Evolutionary conservation across 768 basidiomycete species (phyloP).

Genomic region (Leccinum subgranulosum): DNA sequence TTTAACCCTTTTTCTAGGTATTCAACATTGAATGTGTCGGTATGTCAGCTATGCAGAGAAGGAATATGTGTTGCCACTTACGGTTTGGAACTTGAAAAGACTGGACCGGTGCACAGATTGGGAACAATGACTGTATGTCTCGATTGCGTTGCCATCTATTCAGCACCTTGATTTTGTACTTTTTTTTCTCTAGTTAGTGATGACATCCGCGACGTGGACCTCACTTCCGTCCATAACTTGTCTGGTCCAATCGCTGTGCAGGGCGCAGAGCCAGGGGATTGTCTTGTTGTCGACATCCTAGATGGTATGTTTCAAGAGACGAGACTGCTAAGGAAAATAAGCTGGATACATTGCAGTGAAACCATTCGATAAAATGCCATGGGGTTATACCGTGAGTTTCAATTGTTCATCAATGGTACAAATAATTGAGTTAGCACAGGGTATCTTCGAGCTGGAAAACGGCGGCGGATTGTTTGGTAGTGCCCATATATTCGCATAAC

Average conservation of each 20-base stretch:
- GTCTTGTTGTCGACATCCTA: slow-evolving; percentile 76
- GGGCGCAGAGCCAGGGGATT: slow-evolving; percentile 76
- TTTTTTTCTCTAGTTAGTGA: slow-evolving; percentile 47
- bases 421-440: slow-evolving; percentile 35
- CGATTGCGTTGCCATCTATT: neutral
- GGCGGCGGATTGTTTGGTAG: slow-evolving; percentile 70
- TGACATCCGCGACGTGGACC: slow-evolving; percentile 63
- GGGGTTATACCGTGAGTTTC: slow-evolving; percentile 66
- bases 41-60: slow-evolving; percentile 24
- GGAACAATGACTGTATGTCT: slow-evolving; percentile 64
- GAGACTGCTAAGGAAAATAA: neutral
- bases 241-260: slow-evolving; percentile 74
- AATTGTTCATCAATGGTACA: neutral
- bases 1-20: slow-evolving; percentile 35
- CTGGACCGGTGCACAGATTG: slow-evolving; percentile 79
- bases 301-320: slow-evolving; percentile 43
- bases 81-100: slow-evolving; percentile 36
- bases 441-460: slow-evolving; percentile 72
- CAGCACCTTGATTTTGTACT: neutral
- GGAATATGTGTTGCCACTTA: neutral
- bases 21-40: slow-evolving; percentile 73
- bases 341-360: slow-evolving; percentile 38
- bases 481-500: neutral
- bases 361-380: slow-evolving; percentile 74
- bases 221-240: slow-evolving; percentile 69